Evolutionary conservation across 2,329 filamentous ascomycete species (phyloP).

Genomic region (Colletotrichum navitas): DNA sequence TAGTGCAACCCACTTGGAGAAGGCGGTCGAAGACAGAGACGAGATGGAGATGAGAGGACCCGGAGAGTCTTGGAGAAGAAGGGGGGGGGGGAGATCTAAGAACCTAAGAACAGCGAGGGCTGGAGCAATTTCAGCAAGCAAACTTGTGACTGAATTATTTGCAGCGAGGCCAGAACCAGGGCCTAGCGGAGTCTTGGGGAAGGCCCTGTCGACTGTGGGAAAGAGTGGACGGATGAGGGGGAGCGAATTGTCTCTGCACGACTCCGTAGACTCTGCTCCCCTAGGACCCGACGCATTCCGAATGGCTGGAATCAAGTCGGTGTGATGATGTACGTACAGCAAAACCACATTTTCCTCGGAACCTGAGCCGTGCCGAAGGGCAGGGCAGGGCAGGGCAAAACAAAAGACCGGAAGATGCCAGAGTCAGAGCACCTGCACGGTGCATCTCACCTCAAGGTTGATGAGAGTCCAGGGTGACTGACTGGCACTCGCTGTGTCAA

Average conservation of each 20-base stretch:
- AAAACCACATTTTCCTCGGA: constrained; percentile 34
- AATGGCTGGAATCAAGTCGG: constrained; percentile 38
- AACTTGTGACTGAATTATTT: constrained; percentile 13
- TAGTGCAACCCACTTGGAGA: constrained; percentile 33
- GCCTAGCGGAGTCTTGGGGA: constrained; percentile 40
- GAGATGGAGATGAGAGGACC: background rate
- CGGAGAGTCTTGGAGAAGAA: constrained; percentile 1
- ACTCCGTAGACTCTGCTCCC: background rate
- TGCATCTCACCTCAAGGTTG: constrained; percentile 3
- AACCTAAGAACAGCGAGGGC: background rate
- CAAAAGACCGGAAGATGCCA: background rate
- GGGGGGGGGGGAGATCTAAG: background rate
- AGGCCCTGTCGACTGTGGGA: constrained; percentile 18
- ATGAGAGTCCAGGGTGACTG: constrained; percentile 7
- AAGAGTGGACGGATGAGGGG: constrained; percentile 15
- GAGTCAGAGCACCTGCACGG: constrained; percentile 17
- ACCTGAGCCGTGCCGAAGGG: constrained; percentile 38
- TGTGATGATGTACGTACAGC: background rate
- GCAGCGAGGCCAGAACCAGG: constrained; percentile 21
- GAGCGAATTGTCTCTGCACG: constrained; percentile 3
- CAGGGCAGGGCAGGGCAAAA: background rate
- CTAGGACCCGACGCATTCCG: constrained; percentile 31
- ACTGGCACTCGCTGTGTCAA: constrained; percentile 9
- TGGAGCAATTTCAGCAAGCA: constrained; percentile 16
- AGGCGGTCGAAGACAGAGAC: constrained; percentile 29